Percentiles rank a stretch among this genome's conserved stretches.
Evolutionary conservation across 2,329 filamentous ascomycete species (phyloP).

Genomic region (Plectosphaerella cucumerina): DNA sequence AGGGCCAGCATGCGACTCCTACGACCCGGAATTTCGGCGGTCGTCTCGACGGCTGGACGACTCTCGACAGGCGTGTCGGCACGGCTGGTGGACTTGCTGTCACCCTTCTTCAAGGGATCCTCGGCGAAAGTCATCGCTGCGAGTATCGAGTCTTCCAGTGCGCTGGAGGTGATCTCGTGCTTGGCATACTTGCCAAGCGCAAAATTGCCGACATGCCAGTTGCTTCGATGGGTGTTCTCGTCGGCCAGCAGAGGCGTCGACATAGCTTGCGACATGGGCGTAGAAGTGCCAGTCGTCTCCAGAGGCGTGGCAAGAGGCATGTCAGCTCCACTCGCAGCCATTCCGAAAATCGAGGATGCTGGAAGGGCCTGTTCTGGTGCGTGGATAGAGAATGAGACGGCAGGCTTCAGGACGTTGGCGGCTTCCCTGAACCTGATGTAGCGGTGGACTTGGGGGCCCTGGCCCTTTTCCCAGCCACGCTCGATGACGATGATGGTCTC

Average conservation of each 20-base stretch:
- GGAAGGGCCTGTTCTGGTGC: not conserved
- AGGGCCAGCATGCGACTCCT: conserved; percentile 76
- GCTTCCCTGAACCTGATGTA: conserved; percentile 28
- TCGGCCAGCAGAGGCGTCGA: not conserved
- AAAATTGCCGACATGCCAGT: conserved; percentile 8
- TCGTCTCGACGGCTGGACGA: conserved; percentile 25
- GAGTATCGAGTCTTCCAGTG: conserved; percentile 71
- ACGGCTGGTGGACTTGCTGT: conserved; percentile 29
- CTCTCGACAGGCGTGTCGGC: conserved; percentile 40
- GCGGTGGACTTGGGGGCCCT: conserved; percentile 37
- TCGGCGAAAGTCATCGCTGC: conserved; percentile 69
- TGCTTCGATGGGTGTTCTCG: not conserved
- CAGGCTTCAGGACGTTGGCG: not conserved
- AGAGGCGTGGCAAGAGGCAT: not conserved
- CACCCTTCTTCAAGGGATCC: conserved; percentile 56
- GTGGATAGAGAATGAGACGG: conserved; percentile 5
- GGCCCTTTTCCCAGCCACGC: conserved; percentile 62
- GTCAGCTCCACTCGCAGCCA: no score
- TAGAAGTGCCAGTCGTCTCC: not conserved
- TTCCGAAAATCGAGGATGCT: not conserved
- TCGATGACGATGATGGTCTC: conserved; percentile 73
- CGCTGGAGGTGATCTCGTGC: conserved; percentile 63
- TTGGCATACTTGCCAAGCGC: conserved; percentile 32
- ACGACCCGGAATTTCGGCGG: conserved; percentile 72
- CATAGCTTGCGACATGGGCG: not conserved